A percentile compares a stretch with the other conserved stretches of the same genome.
Evolutionary conservation across 805 yeast genomes (phyloP).

Genomic region (Candida succiphila): DNA sequence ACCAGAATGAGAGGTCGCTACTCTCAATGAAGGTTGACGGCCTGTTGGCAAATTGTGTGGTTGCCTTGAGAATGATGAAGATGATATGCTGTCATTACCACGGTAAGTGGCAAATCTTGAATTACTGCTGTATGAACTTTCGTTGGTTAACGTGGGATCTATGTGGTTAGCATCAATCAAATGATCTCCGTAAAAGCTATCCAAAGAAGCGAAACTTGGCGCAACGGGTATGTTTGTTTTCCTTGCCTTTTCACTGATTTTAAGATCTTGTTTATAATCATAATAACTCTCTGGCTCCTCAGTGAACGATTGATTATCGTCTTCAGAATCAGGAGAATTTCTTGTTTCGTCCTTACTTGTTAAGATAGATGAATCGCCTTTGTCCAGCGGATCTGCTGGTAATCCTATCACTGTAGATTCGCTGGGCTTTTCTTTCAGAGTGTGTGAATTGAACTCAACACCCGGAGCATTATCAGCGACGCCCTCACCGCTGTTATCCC

Average conservation of each 20-base stretch:
- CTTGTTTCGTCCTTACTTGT: background rate
- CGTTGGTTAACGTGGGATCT: background rate
- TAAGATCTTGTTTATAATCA: constrained; percentile 14
- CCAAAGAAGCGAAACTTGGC: constrained; percentile 72
- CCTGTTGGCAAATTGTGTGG: background rate
- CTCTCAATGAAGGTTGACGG: background rate
- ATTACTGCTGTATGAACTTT: background rate
- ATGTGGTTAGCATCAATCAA: constrained; percentile 3
- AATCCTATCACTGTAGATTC: no score
- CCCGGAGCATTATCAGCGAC: background rate
- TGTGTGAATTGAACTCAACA: background rate
- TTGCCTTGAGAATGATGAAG: constrained; percentile 4
- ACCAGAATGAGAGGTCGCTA: background rate
- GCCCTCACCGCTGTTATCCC: background rate
- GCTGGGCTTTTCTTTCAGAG: background rate
- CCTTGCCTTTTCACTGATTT: constrained; percentile 3
- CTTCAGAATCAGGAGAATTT: no score
- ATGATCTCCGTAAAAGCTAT: constrained; percentile 41
- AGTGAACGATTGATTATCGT: background rate
- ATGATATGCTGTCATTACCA: no score
- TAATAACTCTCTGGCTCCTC: constrained; percentile 1
- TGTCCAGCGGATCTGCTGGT: background rate
- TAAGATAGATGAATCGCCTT: background rate
- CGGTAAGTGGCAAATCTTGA: no score
- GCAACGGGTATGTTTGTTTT: constrained; percentile 38